Evolutionary conservation across 306 rosid genomes (phyloP).

Genomic region (Castanopsis chinensis): DNA sequence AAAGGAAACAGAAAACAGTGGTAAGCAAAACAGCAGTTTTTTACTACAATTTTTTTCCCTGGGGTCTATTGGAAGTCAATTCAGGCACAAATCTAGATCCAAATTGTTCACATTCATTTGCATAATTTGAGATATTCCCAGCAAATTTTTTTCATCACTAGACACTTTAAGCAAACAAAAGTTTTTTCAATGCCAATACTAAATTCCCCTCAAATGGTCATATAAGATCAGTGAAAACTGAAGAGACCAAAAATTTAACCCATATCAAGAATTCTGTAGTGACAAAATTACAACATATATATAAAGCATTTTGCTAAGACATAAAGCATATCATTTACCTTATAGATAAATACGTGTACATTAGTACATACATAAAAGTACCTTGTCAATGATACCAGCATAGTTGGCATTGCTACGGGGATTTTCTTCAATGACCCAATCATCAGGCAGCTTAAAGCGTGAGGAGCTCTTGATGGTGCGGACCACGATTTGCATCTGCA

Average conservation of each 20-base stretch:
- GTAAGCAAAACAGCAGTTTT: too few relatives aligned
- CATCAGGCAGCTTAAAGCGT: slow-evolving; percentile 33
- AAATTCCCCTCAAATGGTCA: not conserved
- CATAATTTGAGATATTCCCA: not conserved
- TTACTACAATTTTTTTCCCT: too few relatives aligned
- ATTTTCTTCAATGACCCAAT: slow-evolving; percentile 36
- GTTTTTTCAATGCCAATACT: too few relatives aligned
- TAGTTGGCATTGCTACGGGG: slow-evolving; percentile 13
- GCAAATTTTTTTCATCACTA: too few relatives aligned
- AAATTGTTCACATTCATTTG: not conserved
- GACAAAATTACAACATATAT: not conserved
- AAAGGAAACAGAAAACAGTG: not conserved
- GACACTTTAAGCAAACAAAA: too few relatives aligned
- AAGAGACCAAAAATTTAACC: not conserved
- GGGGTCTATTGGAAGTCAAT: not conserved
- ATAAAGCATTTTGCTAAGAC: not conserved
- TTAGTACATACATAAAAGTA: slow-evolving; percentile 13
- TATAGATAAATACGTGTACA: not conserved
- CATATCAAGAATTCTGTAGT: not conserved
- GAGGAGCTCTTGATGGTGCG: not conserved
- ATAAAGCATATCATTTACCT: not conserved
- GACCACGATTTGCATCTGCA: slow-evolving; percentile 24
- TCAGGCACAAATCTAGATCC: not conserved
- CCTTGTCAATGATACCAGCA: slow-evolving; percentile 24
- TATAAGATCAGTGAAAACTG: not conserved